A percentile compares a stretch with the other conserved stretches of the same genome.
Evolutionary conservation across 2,329 filamentous ascomycete genomes (phyloP).

Genomic region (Talaromyces funiculosus): DNA sequence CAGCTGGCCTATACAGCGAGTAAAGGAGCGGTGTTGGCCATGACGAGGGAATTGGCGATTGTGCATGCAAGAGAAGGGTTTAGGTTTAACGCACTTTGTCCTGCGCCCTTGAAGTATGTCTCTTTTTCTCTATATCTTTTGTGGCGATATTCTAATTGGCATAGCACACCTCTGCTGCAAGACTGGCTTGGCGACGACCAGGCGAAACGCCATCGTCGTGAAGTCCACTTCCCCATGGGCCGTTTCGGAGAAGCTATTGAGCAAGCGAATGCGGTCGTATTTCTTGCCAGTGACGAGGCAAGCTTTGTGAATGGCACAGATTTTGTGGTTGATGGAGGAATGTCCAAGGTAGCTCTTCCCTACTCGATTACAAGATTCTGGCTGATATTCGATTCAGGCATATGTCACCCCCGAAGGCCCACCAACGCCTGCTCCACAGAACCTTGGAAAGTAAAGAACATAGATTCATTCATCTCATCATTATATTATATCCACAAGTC

Average conservation of each 20-base stretch:
- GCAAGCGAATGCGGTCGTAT: conserved; percentile 56
- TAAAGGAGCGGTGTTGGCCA: conserved; percentile 84
- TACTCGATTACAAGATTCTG: not conserved
- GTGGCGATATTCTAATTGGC: conserved; percentile 3
- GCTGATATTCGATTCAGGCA: conserved; percentile 42
- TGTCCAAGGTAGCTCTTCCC: conserved; percentile 61
- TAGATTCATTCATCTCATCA: not conserved
- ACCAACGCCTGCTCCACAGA: conserved; percentile 49
- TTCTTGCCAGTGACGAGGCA: conserved; percentile 18
- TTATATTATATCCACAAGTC: not conserved
- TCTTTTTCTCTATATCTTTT: too few relatives aligned
- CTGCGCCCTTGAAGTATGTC: conserved; percentile 72
- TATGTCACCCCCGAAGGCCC: conserved; percentile 64
- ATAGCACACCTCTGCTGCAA: conserved; percentile 75
- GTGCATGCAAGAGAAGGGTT: conserved; percentile 85
- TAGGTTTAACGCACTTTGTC: conserved; percentile 86
- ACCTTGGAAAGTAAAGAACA: conserved; percentile 31
- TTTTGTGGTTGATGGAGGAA: conserved; percentile 91
- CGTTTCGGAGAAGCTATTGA: conserved; percentile 91
- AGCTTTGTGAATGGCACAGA: conserved; percentile 51
- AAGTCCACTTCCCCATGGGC: conserved; percentile 83
- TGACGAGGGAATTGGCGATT: conserved; percentile 87
- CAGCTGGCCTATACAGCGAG: conserved; percentile 90
- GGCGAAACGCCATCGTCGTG: conserved; percentile 72
- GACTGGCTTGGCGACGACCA: conserved; percentile 88